Evolutionary conservation across 257 asterid genomes (phyloP).

Genomic region (Ophiorrhiza pumila): DNA sequence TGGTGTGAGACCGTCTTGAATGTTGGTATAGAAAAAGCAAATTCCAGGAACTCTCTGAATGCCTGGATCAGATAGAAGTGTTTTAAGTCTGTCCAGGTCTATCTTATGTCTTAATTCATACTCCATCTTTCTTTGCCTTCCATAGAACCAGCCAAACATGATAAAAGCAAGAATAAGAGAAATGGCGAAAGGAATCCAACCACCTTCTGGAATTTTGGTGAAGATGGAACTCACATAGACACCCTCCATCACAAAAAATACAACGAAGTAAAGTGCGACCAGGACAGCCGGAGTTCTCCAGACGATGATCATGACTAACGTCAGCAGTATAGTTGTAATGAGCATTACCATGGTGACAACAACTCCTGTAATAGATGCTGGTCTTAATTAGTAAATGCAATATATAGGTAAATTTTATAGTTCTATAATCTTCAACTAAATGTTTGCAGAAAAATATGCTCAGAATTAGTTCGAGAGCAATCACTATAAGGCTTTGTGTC

Average conservation of each 20-base stretch:
- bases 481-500: not conserved
- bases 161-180: constrained; percentile 28
- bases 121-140: constrained; percentile 32
- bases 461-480: not conserved
- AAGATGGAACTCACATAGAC: constrained; percentile 33
- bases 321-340: constrained; percentile 32
- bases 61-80: constrained; percentile 29
- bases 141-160: constrained; percentile 43
- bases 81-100: constrained; percentile 20
- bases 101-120: constrained; percentile 32
- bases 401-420: not conserved
- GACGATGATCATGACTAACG: constrained; percentile 34
- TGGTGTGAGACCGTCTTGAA: constrained; percentile 37
- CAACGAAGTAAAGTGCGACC: constrained; percentile 20
- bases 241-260: constrained; percentile 33
- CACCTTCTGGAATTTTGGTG: constrained; percentile 39
- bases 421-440: not conserved
- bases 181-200: constrained; percentile 42
- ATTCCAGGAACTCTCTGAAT: constrained; percentile 38
- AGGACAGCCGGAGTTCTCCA: constrained; percentile 32
- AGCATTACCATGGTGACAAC: constrained; percentile 42
- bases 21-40: constrained; percentile 36
- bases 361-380: constrained; percentile 23
- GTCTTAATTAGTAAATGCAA: not conserved
- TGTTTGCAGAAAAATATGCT: not conserved